Base-by-base conservation (phyloP, 495 filamentous ascomycete species). In the Amphirosellinia nigrospora region DNA sequence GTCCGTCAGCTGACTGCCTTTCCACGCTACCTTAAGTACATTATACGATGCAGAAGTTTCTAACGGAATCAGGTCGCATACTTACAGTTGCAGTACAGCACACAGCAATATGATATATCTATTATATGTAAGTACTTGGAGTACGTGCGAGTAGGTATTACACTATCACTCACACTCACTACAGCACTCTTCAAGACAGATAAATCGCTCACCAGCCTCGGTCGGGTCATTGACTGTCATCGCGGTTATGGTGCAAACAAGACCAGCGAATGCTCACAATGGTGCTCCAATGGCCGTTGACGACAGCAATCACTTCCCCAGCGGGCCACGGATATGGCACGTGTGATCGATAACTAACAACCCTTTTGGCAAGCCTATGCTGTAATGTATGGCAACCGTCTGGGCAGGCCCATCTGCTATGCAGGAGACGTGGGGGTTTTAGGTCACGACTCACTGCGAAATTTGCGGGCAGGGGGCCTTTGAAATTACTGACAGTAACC, bases 401-500 rank as follows among this genome's bases (percentile, higher is more conserved):
- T 58, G 55, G 55, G 55, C 55, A 58, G 50, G 50, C 23, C 55
- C 30, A 58, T 58, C 55, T 11, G 21, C 32, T 36, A 36, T 32
- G 30, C 46, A 34, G 41, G 15, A 19, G 26, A 65, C 62, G 62
- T 65, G 62, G 45, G 63, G 63, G 46, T 6, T 53, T 41, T 13
- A 1, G 34, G 46, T 53, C 63, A 53, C 63, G 63, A 53, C n/a
- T 30, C 21, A 41, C 30, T 38, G 32, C 26, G 45, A 65, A 65
- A 53, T 52, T 65, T 41, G 63, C 46, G n/a, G 21, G 46, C 63
- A 65, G 53, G 63, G 63, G 28, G 32, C 63, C 8, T 39, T 41
- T 48, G 65, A 68, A 68, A 68, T 41, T 58, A 58, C 26, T 50
- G 56, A 68, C 48, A 32, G 46, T 19, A 41, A 39, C 63, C 63